Evolutionary conservation across 192 early-diverging fungal genomes (phyloP), one percentile per base, ranked within the genome.

Genomic region (Coemansia sp.): DNA sequence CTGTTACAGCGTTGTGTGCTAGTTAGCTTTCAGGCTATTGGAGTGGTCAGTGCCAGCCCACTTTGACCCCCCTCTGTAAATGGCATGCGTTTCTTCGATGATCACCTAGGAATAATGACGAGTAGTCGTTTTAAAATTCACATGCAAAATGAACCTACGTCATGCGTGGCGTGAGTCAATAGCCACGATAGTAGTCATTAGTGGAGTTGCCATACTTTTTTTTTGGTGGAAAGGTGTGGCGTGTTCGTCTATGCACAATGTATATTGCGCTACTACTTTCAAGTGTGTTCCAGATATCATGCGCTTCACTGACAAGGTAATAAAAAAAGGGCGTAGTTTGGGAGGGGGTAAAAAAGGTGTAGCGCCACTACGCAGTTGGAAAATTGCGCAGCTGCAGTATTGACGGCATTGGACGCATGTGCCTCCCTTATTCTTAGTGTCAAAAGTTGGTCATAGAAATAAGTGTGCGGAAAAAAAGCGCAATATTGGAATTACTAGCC

Each of bases 401-500:
- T 55, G 11, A 15, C 51, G 1, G 11, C 20, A 15, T 22, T 58
- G 29, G 55, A 11, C n/a, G 15, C 34, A 17, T 15, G 29, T 34
- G 29, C 29, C 29, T 34, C 15, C 15, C 27, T 13, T n/a, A 12
- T 17, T 34, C 24, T 32, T 5, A 58, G 29, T 58, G 13, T 12
- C 27, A 32, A 12, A 1, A 34, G 31, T 15, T 34, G 22, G 15
- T 19, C 51, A 27, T 0, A 29, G 24, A 29, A 55, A 55, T 13
- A 9, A 32, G 29, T 15, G 55, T 55, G 51, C 27, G 27, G 51
- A 24, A 55, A 55, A 31, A 31, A 29, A 4, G 51, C 13, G 27
- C 29, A 58, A 32, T 58, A 58, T 58, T 58, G 55, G 55, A 31
- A 34, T 58, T 58, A 58, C 55, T 58, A 58, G 29, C 55, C 55